Conservation (phyloP, 306 rosid species). For the Dryas drummondii region DNA sequence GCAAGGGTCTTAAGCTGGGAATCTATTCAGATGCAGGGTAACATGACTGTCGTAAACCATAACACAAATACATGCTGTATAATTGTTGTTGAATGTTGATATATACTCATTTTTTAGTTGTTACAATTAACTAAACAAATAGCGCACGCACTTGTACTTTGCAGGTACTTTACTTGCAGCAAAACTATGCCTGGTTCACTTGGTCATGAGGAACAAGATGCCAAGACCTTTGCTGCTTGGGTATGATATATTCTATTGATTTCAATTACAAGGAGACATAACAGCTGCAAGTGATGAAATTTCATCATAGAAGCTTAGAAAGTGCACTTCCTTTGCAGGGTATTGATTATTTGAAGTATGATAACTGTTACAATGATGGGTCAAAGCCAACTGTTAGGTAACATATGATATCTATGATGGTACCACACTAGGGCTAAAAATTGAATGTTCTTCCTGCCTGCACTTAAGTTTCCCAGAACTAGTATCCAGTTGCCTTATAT, state of each 20-base stretch:
- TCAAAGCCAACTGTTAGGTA: slow-evolving; percentile 80
- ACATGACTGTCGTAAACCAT: neutral
- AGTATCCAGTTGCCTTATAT: neutral
- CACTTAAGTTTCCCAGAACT: neutral
- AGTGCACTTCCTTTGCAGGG: slow-evolving; percentile 51
- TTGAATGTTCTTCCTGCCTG: neutral
- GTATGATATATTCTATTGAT: slow-evolving; percentile 35
- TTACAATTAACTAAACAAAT: neutral
- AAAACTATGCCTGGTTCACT: slow-evolving; percentile 92
- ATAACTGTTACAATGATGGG: slow-evolving; percentile 72
- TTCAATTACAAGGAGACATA: neutral
- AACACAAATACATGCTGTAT: neutral
- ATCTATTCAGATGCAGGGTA: slow-evolving; percentile 99
- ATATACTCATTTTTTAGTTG: neutral
- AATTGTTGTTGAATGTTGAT: slow-evolving; percentile 2
- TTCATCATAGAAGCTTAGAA: neutral
- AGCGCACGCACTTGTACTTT: slow-evolving; percentile 7
- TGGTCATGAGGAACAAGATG: slow-evolving; percentile 88
- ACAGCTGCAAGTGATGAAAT: neutral
- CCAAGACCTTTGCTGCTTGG: slow-evolving; percentile 90
- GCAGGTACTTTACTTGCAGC: slow-evolving; percentile 89
- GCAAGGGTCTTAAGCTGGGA: slow-evolving; percentile 92
- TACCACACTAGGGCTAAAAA: neutral
- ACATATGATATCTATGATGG: neutral
- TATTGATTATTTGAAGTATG: slow-evolving; percentile 96